These are phyloP conservation scores for Phytopythium vexans DNA, from an alignment of 352 stramenopile species.

Conservation along the genomic window DNA sequence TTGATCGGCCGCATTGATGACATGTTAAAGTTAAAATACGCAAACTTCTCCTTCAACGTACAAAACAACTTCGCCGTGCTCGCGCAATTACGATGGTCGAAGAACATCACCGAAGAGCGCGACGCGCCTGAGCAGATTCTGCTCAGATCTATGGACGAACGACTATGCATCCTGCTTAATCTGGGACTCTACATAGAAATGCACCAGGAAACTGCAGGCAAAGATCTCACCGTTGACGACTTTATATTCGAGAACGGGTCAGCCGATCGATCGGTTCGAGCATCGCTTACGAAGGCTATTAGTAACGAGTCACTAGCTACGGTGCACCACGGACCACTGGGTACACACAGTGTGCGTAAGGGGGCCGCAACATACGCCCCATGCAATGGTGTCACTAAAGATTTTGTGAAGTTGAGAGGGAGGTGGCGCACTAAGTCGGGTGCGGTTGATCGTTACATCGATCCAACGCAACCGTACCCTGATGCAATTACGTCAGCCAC, in stretches of 20 bases:
- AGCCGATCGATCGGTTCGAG: no score
- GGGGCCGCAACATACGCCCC: background rate
- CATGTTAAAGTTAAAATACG: no score
- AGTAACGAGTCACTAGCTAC: no score
- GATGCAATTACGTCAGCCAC: background rate
- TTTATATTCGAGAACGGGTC: no score
- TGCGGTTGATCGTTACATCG: background rate
- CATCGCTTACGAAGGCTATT: background rate
- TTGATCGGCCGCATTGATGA: no score
- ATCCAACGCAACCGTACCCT: background rate
- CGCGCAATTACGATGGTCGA: conserved; percentile 5
- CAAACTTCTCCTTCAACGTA: no score
- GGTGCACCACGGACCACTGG: no score
- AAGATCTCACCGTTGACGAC: background rate
- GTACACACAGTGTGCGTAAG: background rate
- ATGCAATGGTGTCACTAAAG: background rate
- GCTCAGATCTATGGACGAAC: background rate
- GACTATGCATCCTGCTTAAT: background rate
- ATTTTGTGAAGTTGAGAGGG: background rate
- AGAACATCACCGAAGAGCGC: conserved; percentile 2
- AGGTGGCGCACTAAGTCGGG: background rate
- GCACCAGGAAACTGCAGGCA: background rate
- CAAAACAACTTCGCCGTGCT: no score
- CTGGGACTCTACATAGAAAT: background rate
- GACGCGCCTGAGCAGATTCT: background rate